Percentiles rank a stretch among this genome's conserved stretches.
Evolutionary conservation across 2,329 filamentous ascomycete genomes (phyloP).

Genomic region (Aspergillus persii): DNA sequence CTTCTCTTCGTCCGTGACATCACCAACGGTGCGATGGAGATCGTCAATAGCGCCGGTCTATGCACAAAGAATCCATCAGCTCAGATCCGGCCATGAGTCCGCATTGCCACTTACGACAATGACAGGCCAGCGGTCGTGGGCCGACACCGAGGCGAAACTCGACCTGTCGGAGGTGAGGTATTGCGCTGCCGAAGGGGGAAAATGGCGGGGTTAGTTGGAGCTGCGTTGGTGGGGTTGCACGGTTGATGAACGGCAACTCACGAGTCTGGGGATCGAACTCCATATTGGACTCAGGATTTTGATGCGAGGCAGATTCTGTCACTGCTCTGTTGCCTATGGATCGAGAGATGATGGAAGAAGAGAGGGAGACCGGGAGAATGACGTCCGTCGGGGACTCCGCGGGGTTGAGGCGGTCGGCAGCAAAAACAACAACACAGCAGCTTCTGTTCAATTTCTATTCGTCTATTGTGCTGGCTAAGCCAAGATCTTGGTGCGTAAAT

Average conservation of each 20-base stretch:
- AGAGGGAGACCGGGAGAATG: not conserved
- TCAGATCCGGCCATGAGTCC: too few species aligned
- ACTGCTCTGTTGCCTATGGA: not conserved
- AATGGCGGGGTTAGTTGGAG: slow-evolving; percentile 17
- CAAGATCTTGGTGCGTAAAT: not conserved
- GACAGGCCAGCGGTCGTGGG: slow-evolving; percentile 84
- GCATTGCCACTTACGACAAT: slow-evolving; percentile 67
- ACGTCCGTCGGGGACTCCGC: slow-evolving; percentile 1
- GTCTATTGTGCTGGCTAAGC: not conserved
- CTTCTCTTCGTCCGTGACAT: slow-evolving; percentile 57
- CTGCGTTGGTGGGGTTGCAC: not conserved
- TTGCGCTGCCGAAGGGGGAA: slow-evolving; percentile 53
- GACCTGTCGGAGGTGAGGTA: slow-evolving; percentile 77
- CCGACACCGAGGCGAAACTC: slow-evolving; percentile 85
- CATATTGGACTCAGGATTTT: slow-evolving; percentile 47
- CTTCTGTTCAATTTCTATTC: not conserved
- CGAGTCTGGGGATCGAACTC: slow-evolving; percentile 72
- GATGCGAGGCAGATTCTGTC: not conserved
- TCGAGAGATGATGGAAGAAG: not conserved
- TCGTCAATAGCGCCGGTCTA: slow-evolving; percentile 93
- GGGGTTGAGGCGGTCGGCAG: slow-evolving; percentile 8
- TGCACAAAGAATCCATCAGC: not conserved
- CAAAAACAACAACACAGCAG: not conserved
- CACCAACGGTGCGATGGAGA: slow-evolving; percentile 63
- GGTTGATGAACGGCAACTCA: slow-evolving; percentile 43